A percentile compares a stretch with the other conserved stretches of the same genome.
phyloP scores from a whole-genome alignment of 78 protist species.

The Protostelium mycophagum region DNA sequence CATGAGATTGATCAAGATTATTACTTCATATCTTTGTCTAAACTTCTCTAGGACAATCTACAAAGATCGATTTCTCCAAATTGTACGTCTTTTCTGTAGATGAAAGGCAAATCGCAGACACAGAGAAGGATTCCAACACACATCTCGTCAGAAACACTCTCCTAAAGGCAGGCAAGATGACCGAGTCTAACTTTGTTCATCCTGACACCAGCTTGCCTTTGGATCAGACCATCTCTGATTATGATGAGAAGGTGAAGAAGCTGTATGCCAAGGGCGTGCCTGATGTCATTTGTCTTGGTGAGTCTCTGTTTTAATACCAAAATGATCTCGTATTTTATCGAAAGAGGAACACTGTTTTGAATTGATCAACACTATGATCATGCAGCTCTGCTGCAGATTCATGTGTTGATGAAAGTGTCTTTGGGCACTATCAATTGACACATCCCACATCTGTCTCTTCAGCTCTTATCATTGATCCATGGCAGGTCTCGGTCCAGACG shows the following conservation, averaged over 20 bases:
- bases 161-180: not conserved
- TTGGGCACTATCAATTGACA: too few species aligned
- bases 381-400: too few species aligned
- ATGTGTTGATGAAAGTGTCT: too few species aligned
- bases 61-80: slow-evolving; percentile 17
- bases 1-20: too few species aligned
- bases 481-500: slow-evolving; percentile 52
- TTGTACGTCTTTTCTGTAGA: slow-evolving; percentile 26
- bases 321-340: too few species aligned
- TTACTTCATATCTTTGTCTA: too few species aligned
- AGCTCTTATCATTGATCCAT: not conserved
- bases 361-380: too few species aligned
- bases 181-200: not conserved
- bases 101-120: slow-evolving; percentile 32
- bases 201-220: slow-evolving; percentile 44
- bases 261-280: not conserved
- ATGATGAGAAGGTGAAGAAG: not conserved
- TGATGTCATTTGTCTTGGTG: not conserved
- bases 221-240: slow-evolving; percentile 16
- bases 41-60: not conserved
- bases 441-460: too few species aligned
- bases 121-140: slow-evolving; percentile 22
- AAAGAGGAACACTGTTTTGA: too few species aligned
- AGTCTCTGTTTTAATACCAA: not conserved
- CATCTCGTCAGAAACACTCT: slow-evolving; percentile 15